Base-by-base conservation (phyloP, 495 filamentous ascomycete species). In the Penicillium bovifimosum region DNA sequence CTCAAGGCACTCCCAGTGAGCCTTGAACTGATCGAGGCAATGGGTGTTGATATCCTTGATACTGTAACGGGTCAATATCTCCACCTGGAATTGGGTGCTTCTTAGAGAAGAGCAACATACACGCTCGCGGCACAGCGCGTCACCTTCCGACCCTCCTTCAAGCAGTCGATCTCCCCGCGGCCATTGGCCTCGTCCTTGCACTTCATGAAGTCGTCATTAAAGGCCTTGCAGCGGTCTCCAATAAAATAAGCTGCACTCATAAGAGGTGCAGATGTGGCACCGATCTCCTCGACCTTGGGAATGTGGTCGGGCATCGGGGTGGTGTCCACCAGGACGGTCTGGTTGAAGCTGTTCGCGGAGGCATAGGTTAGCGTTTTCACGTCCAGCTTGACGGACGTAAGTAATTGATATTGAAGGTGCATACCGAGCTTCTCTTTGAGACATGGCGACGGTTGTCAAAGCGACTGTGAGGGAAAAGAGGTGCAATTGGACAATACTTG, bases 151-250 rank as follows among this genome's bases (percentile, higher is more conserved):
- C 93, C 93, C 73, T 99, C 93, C 80, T 86, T 88, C 78, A 99
- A 71, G 71, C 93, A 99, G 49, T 96, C 90, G 42, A 95, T 69
- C 76, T 97, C 95, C 54, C 92, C 95, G 71, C 76, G 81, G 47
- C 93, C 95, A 45, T 84, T 80, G 41, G 88, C 80, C 76, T 95
- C 88, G 44, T 80, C 86, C 85, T 97, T 99, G 84, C 93, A 99
- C 74, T 93, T 84, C 91, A 99, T 97, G 73, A 83, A 99, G 74
- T 99, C 93, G 76, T 99, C 93, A 73, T 96, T 98, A 77, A 90
- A 99, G 41, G 87, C 77, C 64, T 81, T 85, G 83, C 93, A 99
- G 61, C 91, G 84, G 54, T 90, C 91, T 41, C 93, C 93, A 68
- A 99, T 99, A 67, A 96, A 97, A 80, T 85, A 99, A n/a, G 90